These are phyloP conservation scores for Arabis hirsuta DNA, from an alignment of 345 rosid genomes.

Conservation along the genomic window DNA sequence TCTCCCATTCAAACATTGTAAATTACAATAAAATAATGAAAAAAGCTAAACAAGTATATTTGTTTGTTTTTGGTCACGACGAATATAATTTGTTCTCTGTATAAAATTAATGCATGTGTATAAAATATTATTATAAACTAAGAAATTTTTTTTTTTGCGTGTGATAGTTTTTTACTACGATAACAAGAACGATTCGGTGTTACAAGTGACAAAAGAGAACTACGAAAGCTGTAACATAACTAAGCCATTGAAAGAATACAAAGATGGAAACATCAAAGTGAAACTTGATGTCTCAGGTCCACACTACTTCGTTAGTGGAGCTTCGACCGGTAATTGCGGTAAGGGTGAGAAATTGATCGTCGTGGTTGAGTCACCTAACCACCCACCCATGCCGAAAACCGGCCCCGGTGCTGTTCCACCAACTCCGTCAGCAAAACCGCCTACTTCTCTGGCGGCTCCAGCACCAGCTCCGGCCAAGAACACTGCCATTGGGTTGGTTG, in stretches of 20 bases:
- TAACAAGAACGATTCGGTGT: conserved; percentile 51
- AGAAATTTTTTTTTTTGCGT: background rate
- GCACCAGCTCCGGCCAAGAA: conserved; percentile 33
- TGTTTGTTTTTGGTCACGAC: too few relatives aligned
- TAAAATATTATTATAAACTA: background rate
- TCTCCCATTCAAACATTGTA: background rate
- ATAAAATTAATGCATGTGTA: background rate
- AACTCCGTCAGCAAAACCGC: background rate
- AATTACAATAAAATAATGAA: background rate
- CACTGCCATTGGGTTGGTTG: conserved; percentile 30
- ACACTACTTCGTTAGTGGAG: conserved; percentile 66
- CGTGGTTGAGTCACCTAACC: conserved; percentile 49
- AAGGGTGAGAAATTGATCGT: conserved; percentile 57
- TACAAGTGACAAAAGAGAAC: conserved; percentile 52
- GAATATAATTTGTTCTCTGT: background rate
- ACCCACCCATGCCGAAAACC: conserved; percentile 6
- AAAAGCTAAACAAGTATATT: background rate
- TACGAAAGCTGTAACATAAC: conserved; percentile 49
- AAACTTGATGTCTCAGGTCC: conserved; percentile 50
- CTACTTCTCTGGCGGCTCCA: conserved; percentile 11
- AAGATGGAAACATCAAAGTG: conserved; percentile 43
- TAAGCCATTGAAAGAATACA: conserved; percentile 46
- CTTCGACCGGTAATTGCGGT: conserved; percentile 42
- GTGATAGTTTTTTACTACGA: conserved; percentile 53
- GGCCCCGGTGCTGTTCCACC: conserved; percentile 6